Conservation (phyloP, 2,329 filamentous ascomycete species). For the Microdochium paspali region DNA sequence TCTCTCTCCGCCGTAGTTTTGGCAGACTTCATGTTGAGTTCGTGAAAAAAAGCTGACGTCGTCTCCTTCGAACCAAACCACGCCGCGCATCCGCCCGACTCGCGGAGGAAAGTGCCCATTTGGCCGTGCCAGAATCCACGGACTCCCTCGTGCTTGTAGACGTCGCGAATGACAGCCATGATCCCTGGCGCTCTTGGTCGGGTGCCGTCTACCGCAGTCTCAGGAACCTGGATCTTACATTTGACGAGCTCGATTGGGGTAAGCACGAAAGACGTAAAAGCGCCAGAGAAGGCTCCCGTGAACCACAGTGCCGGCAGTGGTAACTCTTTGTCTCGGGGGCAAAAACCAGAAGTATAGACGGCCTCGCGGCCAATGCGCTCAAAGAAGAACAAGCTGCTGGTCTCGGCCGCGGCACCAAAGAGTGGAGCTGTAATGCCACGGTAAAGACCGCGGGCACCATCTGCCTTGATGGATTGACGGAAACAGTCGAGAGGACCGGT, state of each 20-base stretch:
- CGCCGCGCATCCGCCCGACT: conserved; percentile 84
- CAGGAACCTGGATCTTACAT: conserved; percentile 89
- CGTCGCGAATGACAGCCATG: conserved; percentile 61
- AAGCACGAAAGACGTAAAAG: conserved; percentile 81
- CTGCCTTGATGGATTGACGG: conserved; percentile 67
- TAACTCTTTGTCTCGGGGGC: conserved; percentile 46
- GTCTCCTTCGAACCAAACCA: conserved; percentile 95
- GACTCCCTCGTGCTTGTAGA: conserved; percentile 76
- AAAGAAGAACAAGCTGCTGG: conserved; percentile 86
- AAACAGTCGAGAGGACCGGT: conserved; percentile 89
- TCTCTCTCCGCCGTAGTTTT: conserved; percentile 15
- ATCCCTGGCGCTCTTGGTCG: conserved; percentile 47
- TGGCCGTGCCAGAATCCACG: conserved; percentile 93
- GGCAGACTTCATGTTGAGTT: conserved; percentile 35
- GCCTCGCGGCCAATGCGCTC: conserved; percentile 65
- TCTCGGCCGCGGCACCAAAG: conserved; percentile 85
- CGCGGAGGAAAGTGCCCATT: conserved; percentile 83
- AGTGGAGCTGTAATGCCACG: conserved; percentile 88
- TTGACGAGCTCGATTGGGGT: conserved; percentile 97
- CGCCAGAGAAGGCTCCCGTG: conserved; percentile 79
- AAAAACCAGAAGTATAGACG: conserved; percentile 43
- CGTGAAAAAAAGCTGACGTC: conserved; percentile 60
- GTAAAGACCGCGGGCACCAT: conserved; percentile 78
- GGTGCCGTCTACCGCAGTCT: conserved; percentile 26
- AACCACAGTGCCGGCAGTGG: conserved; percentile 67